Percentiles rank a stretch among this genome's conserved stretches.
These are phyloP conservation scores for Emericellopsis cladophorae DNA, from an alignment of 2,329 filamentous ascomycete species.

Conservation along the genomic window DNA sequence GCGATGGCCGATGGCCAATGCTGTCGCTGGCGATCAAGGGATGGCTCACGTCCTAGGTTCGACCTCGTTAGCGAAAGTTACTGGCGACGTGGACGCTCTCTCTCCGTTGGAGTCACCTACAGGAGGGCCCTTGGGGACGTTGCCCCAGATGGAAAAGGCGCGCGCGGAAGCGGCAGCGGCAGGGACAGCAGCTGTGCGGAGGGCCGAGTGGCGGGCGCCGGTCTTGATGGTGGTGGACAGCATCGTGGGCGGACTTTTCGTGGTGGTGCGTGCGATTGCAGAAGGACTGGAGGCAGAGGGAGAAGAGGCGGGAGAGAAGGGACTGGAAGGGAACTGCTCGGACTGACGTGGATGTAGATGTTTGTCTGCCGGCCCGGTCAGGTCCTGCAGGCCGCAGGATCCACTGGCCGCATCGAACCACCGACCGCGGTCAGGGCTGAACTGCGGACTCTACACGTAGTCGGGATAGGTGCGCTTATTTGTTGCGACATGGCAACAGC, in stretches of 20 bases:
- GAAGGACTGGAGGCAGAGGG: slow-evolving; percentile 4
- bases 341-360: too few species aligned
- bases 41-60: slow-evolving; percentile 23
- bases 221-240: slow-evolving; percentile 38
- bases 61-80: slow-evolving; percentile 1
- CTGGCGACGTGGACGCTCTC: not conserved
- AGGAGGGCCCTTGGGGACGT: slow-evolving; percentile 86
- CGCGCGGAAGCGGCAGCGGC: slow-evolving; percentile 29
- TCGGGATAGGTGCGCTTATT: too few species aligned
- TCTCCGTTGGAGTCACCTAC: slow-evolving; percentile 37
- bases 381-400: too few species aligned
- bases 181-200: slow-evolving; percentile 22
- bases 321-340: too few species aligned
- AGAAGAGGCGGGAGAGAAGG: not conserved
- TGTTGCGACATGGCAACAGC: too few species aligned
- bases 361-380: too few species aligned
- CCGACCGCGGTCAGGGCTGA: too few species aligned
- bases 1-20: slow-evolving; percentile 10
- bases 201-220: slow-evolving; percentile 31
- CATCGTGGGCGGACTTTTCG: slow-evolving; percentile 27
- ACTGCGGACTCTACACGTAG: too few species aligned
- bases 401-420: too few species aligned
- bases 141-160: slow-evolving; percentile 73
- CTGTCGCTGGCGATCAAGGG: slow-evolving; percentile 2
- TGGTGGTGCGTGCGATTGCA: slow-evolving; percentile 5